These are phyloP conservation scores for Penicillium subrubescens DNA, from an alignment of 495 filamentous ascomycete species.

Conservation along the genomic window DNA sequence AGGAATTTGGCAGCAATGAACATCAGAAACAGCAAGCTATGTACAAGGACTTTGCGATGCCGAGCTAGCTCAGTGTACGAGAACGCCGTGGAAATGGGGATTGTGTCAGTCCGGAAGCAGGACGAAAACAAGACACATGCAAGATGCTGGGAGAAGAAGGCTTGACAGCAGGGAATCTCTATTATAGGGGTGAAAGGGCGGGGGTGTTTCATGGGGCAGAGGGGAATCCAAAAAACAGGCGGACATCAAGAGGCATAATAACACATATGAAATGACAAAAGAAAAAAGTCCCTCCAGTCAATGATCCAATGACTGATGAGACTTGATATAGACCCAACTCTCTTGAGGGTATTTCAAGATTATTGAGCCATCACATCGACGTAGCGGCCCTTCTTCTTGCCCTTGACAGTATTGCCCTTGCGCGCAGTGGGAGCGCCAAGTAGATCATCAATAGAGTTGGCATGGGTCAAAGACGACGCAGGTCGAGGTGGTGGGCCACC, in stretches of 20 bases:
- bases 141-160: slow-evolving; percentile 23
- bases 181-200: slow-evolving; percentile 17
- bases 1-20: slow-evolving; percentile 20
- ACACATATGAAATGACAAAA: slow-evolving; percentile 32
- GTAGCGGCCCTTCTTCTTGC: slow-evolving; percentile 82
- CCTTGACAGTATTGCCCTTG: slow-evolving; percentile 67
- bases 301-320: neutral
- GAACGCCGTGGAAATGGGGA: slow-evolving; percentile 22
- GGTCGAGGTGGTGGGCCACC: slow-evolving; percentile 50
- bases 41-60: slow-evolving; percentile 25
- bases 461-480: slow-evolving; percentile 70
- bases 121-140: slow-evolving; percentile 23
- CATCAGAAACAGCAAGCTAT: slow-evolving; percentile 30
- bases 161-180: slow-evolving; percentile 19
- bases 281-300: slow-evolving; percentile 12
- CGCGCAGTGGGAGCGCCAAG: slow-evolving; percentile 68
- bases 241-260: slow-evolving; percentile 28
- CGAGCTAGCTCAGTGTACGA: slow-evolving; percentile 24
- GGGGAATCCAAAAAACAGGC: slow-evolving; percentile 18
- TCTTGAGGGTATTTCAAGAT: slow-evolving; percentile 7
- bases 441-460: slow-evolving; percentile 84
- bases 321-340: neutral
- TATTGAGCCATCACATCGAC: slow-evolving; percentile 84
- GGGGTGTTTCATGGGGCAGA: slow-evolving; percentile 13
- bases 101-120: slow-evolving; percentile 14